phyloP scores from a whole-genome alignment of 2,329 filamentous ascomycete genomes.

The Mycosphaerella sp. region DNA sequence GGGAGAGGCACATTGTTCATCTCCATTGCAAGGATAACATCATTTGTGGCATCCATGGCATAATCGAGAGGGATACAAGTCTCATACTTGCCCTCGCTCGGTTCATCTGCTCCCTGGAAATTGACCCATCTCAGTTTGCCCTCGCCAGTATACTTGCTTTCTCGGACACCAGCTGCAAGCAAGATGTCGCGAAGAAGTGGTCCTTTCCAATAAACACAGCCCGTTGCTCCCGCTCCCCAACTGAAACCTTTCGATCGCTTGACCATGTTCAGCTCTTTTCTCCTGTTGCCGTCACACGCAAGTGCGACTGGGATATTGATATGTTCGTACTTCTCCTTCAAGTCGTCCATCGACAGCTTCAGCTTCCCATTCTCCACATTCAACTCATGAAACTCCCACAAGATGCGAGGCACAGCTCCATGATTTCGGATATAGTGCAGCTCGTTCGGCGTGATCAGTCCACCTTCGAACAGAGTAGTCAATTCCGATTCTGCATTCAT shows the following conservation, averaged over 20 bases:
- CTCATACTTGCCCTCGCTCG: constrained; percentile 45
- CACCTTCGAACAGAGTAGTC: constrained; percentile 38
- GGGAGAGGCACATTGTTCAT: constrained; percentile 40
- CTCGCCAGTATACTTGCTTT: constrained; percentile 17
- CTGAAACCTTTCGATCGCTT: constrained; percentile 46
- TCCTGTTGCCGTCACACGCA: constrained; percentile 47
- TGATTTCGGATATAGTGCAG: constrained; percentile 52
- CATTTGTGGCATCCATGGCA: constrained; percentile 44
- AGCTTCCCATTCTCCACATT: constrained; percentile 43
- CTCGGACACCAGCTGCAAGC: constrained; percentile 37
- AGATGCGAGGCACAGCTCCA: constrained; percentile 46
- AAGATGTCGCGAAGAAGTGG: constrained; percentile 44
- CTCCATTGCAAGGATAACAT: constrained; percentile 52
- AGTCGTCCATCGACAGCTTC: constrained; percentile 41
- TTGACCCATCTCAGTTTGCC: constrained; percentile 41
- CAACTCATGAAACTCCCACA: constrained; percentile 47
- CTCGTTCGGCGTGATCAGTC: constrained; percentile 48
- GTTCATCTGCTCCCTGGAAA: constrained; percentile 47
- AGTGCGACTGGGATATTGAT: constrained; percentile 47
- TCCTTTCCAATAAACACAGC: constrained; percentile 50
- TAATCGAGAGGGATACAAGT: constrained; percentile 47
- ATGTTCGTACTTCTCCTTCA: constrained; percentile 39
- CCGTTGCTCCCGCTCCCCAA: constrained; percentile 43
- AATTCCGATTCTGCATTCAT: constrained; percentile 47
- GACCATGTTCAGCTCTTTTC: constrained; percentile 50